phyloP scores from a whole-genome alignment of 2,329 filamentous ascomycete genomes.

The Colletotrichum simmondsii region DNA sequence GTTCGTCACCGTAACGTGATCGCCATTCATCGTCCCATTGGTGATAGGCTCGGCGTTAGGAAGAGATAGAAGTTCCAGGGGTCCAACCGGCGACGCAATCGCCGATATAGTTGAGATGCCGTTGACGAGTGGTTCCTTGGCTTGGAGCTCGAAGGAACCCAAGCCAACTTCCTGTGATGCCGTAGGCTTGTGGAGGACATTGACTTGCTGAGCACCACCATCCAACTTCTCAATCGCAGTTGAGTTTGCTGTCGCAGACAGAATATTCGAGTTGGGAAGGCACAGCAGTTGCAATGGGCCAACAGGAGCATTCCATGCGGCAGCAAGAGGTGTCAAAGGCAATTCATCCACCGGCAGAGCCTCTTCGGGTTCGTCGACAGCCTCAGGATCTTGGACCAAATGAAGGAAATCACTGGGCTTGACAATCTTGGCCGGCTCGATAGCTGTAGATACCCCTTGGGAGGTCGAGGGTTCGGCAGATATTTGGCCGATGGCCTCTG shows the following conservation, averaged over 20 bases:
- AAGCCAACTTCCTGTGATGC: background rate
- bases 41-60: constrained; percentile 57
- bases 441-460: background rate
- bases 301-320: constrained; percentile 42
- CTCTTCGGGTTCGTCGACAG: background rate
- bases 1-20: no score
- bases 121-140: background rate
- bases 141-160: background rate
- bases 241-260: background rate
- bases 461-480: background rate
- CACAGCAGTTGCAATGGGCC: constrained; percentile 58
- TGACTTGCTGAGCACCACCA: background rate
- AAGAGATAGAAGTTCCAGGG: constrained; percentile 60
- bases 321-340: background rate
- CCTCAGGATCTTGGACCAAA: background rate
- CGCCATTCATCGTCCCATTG: background rate
- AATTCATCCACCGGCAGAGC: background rate
- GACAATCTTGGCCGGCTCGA: constrained; percentile 22
- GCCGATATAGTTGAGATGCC: background rate
- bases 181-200: no score
- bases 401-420: constrained; percentile 5
- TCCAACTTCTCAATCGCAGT: background rate
- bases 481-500: background rate
- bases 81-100: constrained; percentile 48
- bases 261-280: constrained; percentile 61